Percentiles rank a stretch among this genome's conserved stretches.
Conservation (phyloP, 805 yeast species). For the Cyberlindnera amylophila region DNA sequence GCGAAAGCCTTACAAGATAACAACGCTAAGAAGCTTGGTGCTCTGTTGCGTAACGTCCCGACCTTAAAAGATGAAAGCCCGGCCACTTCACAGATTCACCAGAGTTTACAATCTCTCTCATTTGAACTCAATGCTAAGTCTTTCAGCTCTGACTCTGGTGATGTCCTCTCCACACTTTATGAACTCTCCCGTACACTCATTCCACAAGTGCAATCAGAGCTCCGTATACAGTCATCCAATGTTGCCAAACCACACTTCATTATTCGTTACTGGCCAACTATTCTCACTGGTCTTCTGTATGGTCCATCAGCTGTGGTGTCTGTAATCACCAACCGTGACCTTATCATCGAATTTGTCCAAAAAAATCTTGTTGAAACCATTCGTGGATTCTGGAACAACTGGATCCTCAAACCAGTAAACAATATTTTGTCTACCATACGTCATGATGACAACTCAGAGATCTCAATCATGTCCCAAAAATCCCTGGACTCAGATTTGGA, state of each 20-base stretch:
- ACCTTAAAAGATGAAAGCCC: constrained; percentile 11
- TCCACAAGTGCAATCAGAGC: constrained; percentile 1
- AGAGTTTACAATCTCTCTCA: neutral
- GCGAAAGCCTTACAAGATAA: constrained; percentile 24
- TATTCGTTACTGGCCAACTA: constrained; percentile 65
- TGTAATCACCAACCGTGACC: constrained; percentile 47
- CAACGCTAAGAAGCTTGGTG: constrained; percentile 36
- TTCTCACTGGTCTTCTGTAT: constrained; percentile 38
- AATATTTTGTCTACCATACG: constrained; percentile 77
- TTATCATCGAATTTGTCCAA: constrained; percentile 52
- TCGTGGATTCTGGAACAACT: constrained; percentile 66
- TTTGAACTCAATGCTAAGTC: neutral
- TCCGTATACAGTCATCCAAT: neutral
- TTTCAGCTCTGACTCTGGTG: neutral
- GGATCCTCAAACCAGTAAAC: constrained; percentile 76
- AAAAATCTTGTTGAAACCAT: constrained; percentile 61
- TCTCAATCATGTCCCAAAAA: constrained; percentile 75
- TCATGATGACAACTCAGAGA: constrained; percentile 70
- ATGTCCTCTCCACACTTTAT: constrained; percentile 2
- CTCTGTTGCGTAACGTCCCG: constrained; percentile 33
- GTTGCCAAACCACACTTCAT: constrained; percentile 35
- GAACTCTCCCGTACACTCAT: neutral
- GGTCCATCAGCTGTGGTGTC: constrained; percentile 49
- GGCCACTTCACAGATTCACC: neutral
- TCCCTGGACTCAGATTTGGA: constrained; percentile 74